Evolutionary conservation across 1,284 basidiomycete species (phyloP).

Genomic region (Ustilago shanxiensis): DNA sequence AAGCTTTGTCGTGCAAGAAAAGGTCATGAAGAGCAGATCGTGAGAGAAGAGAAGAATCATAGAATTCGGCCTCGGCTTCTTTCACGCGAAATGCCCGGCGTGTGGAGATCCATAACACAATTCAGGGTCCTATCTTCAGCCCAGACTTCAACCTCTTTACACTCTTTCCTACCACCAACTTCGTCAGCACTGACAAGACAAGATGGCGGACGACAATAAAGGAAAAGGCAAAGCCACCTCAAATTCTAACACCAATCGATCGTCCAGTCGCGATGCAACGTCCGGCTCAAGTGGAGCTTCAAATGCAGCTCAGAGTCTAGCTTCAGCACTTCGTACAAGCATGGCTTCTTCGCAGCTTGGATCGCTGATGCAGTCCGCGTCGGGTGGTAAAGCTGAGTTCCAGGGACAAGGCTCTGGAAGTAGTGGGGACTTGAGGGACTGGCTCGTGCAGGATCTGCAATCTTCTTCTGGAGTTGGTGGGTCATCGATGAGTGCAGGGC

Average conservation of each 20-base stretch:
- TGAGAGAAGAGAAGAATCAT: too few relatives aligned
- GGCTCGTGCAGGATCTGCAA: slow-evolving; percentile 34
- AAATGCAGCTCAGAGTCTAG: slow-evolving; percentile 24
- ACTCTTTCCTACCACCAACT: neutral
- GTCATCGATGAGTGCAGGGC: neutral
- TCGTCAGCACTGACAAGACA: neutral
- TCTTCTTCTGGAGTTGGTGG: neutral
- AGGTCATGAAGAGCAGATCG: too few relatives aligned
- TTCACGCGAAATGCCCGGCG: slow-evolving; percentile 12
- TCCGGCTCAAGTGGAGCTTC: neutral
- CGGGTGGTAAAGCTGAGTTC: slow-evolving; percentile 26
- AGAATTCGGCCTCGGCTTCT: slow-evolving; percentile 8
- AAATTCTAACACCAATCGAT: neutral
- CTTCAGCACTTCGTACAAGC: slow-evolving; percentile 22
- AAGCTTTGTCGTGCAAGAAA: too few relatives aligned
- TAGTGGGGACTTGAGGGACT: slow-evolving; percentile 22
- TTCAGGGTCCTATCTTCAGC: neutral
- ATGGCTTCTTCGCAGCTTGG: slow-evolving; percentile 41
- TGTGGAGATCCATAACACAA: slow-evolving; percentile 3
- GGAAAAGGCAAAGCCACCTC: slow-evolving; percentile 30
- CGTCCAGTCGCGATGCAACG: neutral
- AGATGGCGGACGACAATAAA: slow-evolving; percentile 26
- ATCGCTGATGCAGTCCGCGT: slow-evolving; percentile 24
- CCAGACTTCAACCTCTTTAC: neutral
- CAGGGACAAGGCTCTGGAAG: neutral